phyloP scores from a whole-genome alignment of 148 eudicot species.

The Amaranthus palmeri region DNA sequence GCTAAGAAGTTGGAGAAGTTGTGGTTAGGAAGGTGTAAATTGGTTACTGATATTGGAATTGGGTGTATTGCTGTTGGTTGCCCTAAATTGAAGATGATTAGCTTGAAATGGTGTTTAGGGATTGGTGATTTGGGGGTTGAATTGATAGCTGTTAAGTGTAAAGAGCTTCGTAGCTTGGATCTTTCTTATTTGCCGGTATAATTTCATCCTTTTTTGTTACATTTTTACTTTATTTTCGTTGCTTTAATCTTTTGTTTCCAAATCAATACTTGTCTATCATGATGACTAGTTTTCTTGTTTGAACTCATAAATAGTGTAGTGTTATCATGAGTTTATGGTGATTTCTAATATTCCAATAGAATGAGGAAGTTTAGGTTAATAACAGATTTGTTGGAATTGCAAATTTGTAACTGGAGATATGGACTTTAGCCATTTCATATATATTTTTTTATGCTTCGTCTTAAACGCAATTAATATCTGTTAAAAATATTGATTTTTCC shows the following conservation, averaged over 20 bases:
- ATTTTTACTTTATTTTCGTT: not conserved
- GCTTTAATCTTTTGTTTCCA: not conserved
- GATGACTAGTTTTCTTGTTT: too few species aligned
- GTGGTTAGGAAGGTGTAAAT: conserved; percentile 72
- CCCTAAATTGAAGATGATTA: conserved; percentile 54
- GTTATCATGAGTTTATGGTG: too few species aligned
- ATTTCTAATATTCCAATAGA: too few species aligned
- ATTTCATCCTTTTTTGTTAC: not conserved
- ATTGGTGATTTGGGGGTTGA: conserved; percentile 91
- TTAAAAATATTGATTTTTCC: too few species aligned
- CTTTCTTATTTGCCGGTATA: conserved; percentile 90
- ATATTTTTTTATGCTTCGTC: too few species aligned
- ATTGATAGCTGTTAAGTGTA: conserved; percentile 84
- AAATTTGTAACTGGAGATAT: too few species aligned
- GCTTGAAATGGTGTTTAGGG: conserved; percentile 87
- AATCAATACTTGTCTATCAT: too few species aligned
- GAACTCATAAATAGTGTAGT: too few species aligned
- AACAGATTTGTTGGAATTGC: too few species aligned
- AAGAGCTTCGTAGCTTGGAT: conserved; percentile 63
- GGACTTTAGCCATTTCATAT: too few species aligned
- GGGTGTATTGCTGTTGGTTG: conserved; percentile 98
- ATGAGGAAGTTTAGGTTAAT: too few species aligned
- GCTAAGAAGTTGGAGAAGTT: conserved; percentile 65
- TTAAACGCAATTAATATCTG: too few species aligned
- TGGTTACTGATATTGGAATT: conserved; percentile 86